Conservation (phyloP, 2,329 filamentous ascomycete genomes). For the Fusarium subglutinans region DNA sequence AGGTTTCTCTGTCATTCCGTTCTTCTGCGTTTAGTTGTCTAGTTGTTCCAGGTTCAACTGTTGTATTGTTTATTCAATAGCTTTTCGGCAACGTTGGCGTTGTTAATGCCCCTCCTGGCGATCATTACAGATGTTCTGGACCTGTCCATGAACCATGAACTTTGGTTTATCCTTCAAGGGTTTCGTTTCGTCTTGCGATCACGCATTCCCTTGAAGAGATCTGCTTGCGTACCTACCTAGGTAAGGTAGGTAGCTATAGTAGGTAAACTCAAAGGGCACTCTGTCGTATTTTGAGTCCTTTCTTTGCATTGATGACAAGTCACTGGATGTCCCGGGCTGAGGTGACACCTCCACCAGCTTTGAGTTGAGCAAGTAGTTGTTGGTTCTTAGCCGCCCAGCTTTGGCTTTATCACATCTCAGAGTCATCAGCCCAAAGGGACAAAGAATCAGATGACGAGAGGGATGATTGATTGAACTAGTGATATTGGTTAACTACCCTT, state of each 20-base stretch:
- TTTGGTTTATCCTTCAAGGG: neutral
- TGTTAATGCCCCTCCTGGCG: conserved; percentile 26
- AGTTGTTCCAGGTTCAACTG: conserved; percentile 4
- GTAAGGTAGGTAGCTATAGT: too few relatives aligned
- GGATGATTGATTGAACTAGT: neutral
- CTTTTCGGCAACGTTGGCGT: neutral
- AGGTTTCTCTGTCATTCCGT: neutral
- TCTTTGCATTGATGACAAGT: neutral
- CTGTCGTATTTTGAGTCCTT: neutral
- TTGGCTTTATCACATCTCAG: conserved; percentile 37
- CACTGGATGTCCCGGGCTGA: neutral
- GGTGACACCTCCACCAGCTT: conserved; percentile 25
- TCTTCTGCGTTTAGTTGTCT: neutral
- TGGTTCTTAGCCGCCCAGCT: conserved; percentile 38
- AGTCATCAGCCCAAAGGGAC: conserved; percentile 32
- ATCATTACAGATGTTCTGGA: conserved; percentile 26
- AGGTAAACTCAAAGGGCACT: neutral
- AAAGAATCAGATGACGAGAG: conserved; percentile 35
- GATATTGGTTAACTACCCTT: neutral
- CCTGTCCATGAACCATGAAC: conserved; percentile 8
- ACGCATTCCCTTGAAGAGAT: neutral
- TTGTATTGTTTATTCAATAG: conserved; percentile 1
- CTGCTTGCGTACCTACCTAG: neutral
- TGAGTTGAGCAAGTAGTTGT: conserved; percentile 30
- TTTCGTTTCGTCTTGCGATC: conserved; percentile 28